phyloP scores from a whole-genome alignment of 805 yeast species.

The Zygoascus bituminiphila region DNA sequence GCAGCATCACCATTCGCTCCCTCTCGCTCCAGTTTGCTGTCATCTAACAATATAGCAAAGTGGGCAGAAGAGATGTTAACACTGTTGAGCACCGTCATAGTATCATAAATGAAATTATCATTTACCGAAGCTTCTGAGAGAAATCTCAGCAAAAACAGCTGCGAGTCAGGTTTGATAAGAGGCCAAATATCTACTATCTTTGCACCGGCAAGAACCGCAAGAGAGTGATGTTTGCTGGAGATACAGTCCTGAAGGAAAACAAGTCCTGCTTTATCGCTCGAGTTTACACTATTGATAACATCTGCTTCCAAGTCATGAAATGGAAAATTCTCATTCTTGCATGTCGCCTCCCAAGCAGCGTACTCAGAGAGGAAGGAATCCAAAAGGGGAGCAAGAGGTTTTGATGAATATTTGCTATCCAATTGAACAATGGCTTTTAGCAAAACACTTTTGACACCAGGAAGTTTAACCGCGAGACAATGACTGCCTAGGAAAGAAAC shows the following conservation, averaged over 20 bases:
- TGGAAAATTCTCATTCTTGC: slow-evolving; percentile 42
- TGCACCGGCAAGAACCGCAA: slow-evolving; percentile 39
- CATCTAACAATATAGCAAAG: slow-evolving; percentile 51
- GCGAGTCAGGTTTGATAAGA: slow-evolving; percentile 47
- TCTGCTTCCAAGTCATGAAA: slow-evolving; percentile 48
- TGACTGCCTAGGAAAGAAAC: slow-evolving; percentile 65
- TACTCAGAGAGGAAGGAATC: slow-evolving; percentile 42
- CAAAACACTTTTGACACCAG: slow-evolving; percentile 47
- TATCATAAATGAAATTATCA: slow-evolving; percentile 38
- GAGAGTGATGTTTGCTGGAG: slow-evolving; percentile 3
- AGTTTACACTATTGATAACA: slow-evolving; percentile 51
- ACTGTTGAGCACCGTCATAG: slow-evolving; percentile 37
- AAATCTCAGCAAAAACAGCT: slow-evolving; percentile 48
- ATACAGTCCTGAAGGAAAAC: slow-evolving; percentile 53
- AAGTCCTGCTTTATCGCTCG: slow-evolving; percentile 55
- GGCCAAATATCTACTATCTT: slow-evolving; percentile 51
- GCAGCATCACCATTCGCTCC: slow-evolving; percentile 25
- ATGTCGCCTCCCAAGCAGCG: slow-evolving; percentile 35
- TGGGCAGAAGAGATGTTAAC: slow-evolving; percentile 52
- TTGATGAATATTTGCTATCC: slow-evolving; percentile 28
- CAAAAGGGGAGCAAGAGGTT: slow-evolving; percentile 38
- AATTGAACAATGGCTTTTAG: slow-evolving; percentile 39
- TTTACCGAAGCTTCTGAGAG: slow-evolving; percentile 49
- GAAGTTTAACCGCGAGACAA: slow-evolving; percentile 43
- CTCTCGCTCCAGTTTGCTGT: slow-evolving; percentile 47